A percentile compares a stretch with the other conserved stretches of the same genome.
Conservation (phyloP, 139 green algal genomes). For the Pleodorina starrii region DNA sequence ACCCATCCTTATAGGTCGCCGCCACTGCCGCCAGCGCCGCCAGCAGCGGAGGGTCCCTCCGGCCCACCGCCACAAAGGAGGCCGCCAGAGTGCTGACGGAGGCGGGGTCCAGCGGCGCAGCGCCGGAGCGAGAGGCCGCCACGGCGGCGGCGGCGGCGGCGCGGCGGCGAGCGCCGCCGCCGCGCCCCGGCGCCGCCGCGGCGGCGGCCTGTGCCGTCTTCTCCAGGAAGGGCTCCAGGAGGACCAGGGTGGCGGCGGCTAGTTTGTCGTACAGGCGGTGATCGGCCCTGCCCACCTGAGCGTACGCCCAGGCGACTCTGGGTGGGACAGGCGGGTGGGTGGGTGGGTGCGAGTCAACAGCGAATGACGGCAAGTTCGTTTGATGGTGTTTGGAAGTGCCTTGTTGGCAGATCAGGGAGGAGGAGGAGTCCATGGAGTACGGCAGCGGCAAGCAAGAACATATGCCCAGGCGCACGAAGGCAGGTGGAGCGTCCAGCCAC, state of each 20-base stretch:
- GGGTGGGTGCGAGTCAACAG: neutral
- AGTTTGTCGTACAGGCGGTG: neutral
- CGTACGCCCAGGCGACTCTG: slow-evolving; percentile 42
- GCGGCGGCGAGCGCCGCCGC: neutral
- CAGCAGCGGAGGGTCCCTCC: neutral
- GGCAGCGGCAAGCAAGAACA: too few relatives aligned
- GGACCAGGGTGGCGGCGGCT: neutral
- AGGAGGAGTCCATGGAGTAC: too few relatives aligned
- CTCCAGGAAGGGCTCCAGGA: slow-evolving; percentile 19
- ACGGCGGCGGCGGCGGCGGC: neutral
- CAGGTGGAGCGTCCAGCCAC: too few relatives aligned
- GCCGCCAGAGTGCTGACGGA: slow-evolving; percentile 14
- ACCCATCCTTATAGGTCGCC: slow-evolving; percentile 13
- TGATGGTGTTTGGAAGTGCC: too few relatives aligned
- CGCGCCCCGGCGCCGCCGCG: neutral
- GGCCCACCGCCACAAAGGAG: neutral
- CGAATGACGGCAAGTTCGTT: too few relatives aligned
- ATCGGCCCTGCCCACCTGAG: neutral
- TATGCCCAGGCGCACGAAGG: too few relatives aligned
- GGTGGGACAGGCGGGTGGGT: neutral
- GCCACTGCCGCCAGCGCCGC: slow-evolving; percentile 5
- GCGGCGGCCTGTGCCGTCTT: neutral
- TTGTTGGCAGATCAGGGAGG: too few relatives aligned
- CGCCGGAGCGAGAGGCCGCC: neutral
- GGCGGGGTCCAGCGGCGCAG: slow-evolving; percentile 5